Conservation (phyloP, 768 basidiomycete species). For the Mycena polygramma region DNA sequence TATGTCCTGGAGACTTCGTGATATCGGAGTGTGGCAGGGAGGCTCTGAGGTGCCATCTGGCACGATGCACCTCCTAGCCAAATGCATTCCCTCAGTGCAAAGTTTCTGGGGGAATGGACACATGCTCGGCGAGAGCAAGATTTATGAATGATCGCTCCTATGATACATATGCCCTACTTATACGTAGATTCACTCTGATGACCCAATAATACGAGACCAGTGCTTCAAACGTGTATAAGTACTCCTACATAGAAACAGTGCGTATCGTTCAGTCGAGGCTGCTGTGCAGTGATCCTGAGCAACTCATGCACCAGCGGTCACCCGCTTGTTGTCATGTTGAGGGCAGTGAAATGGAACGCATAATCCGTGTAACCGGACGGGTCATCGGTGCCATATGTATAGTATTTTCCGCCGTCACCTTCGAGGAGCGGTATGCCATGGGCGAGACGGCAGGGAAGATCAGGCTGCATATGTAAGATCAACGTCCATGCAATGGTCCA, state of each 20-base stretch:
- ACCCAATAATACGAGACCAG: no score
- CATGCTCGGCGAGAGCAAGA: constrained; percentile 27
- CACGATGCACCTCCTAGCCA: constrained; percentile 30
- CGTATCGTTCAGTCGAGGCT: no score
- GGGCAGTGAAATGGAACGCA: constrained; percentile 34
- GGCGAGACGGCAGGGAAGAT: constrained; percentile 42
- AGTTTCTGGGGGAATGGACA: constrained; percentile 38
- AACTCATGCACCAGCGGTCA: constrained; percentile 1
- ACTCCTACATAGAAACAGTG: no score
- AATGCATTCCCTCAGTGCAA: constrained; percentile 29
- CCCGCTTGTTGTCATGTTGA: not conserved
- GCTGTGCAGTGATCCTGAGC: not conserved
- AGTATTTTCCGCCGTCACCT: constrained; percentile 41
- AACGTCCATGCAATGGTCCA: not conserved
- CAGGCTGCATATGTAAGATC: constrained; percentile 41
- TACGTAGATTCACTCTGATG: no score
- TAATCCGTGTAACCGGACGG: constrained; percentile 52
- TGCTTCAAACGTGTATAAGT: no score
- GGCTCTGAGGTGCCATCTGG: constrained; percentile 27
- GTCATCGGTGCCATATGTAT: constrained; percentile 28
- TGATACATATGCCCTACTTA: no score
- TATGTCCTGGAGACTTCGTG: constrained; percentile 28
- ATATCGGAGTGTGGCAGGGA: constrained; percentile 38
- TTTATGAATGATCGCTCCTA: constrained; percentile 15
- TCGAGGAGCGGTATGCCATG: constrained; percentile 41